Conservation (phyloP, 345 rosid species). For the Eucalyptus camaldulensis region DNA sequence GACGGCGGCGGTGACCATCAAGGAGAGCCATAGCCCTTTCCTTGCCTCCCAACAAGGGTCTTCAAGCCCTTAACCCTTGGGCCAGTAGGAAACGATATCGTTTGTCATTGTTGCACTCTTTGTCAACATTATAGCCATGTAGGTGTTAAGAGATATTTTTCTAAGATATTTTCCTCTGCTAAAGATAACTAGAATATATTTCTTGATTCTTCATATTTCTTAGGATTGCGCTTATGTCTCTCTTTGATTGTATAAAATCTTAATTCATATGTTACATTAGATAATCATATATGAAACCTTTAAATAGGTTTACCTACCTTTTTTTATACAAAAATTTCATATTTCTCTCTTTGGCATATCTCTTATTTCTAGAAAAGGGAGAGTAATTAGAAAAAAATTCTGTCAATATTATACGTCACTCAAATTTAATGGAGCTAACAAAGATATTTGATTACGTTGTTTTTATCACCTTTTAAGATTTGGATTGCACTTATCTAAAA, state of each 20-base stretch:
- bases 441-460: not conserved
- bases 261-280: not conserved
- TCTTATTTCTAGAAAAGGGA: not conserved
- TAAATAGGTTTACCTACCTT: not conserved
- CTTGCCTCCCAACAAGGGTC: not conserved
- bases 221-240: accelerated
- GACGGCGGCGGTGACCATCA: accelerated
- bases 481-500: not conserved
- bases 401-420: not conserved
- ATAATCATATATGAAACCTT: not conserved
- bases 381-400: accelerated
- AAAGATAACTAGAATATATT: not conserved
- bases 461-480: not conserved
- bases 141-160: not conserved
- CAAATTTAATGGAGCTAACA: not conserved
- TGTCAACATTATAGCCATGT: accelerated
- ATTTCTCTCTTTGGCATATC: not conserved
- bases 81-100: accelerated
- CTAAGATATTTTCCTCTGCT: not conserved
- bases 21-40: not conserved
- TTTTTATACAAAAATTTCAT: not conserved
- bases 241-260: not conserved
- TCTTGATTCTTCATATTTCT: not conserved
- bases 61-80: not conserved
- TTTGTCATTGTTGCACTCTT: not conserved